Percentiles rank a stretch among this genome's conserved stretches.
These are phyloP conservation scores for Russula sp. DNA, from an alignment of 768 basidiomycete species.

Conservation along the genomic window DNA sequence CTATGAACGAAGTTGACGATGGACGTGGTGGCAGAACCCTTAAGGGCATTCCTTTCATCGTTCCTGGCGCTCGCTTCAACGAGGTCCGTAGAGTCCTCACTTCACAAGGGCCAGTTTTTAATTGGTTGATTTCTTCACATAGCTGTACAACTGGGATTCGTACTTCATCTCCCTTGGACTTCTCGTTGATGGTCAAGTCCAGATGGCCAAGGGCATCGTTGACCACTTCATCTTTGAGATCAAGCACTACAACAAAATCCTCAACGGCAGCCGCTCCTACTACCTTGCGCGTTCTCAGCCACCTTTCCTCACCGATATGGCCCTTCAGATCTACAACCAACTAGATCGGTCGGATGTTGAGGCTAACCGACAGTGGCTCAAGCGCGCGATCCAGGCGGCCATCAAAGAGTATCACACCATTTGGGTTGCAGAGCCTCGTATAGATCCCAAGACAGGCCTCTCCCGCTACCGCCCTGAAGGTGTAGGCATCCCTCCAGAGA, in stretches of 20 bases:
- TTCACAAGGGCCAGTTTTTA: neutral
- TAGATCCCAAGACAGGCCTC: slow-evolving; percentile 90
- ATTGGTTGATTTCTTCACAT: neutral
- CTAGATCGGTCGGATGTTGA: slow-evolving; percentile 78
- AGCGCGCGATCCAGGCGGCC: slow-evolving; percentile 91
- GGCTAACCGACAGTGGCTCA: slow-evolving; percentile 85
- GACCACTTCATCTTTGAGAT: slow-evolving; percentile 99
- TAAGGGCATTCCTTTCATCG: slow-evolving; percentile 94
- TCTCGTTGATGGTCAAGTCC: slow-evolving; percentile 88
- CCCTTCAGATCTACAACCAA: slow-evolving; percentile 95
- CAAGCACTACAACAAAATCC: slow-evolving; percentile 92
- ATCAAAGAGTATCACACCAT: slow-evolving; percentile 99
- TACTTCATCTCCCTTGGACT: slow-evolving; percentile 93
- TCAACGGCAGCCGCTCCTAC: slow-evolving; percentile 93
- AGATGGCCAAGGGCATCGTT: slow-evolving; percentile 96
- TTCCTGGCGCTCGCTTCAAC: slow-evolving; percentile 92
- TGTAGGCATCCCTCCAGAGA: slow-evolving; percentile 94
- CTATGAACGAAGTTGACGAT: slow-evolving; percentile 89
- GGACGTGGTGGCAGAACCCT: slow-evolving; percentile 69
- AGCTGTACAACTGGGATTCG: slow-evolving; percentile 95
- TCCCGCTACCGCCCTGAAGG: slow-evolving; percentile 94
- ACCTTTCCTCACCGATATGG: slow-evolving; percentile 98
- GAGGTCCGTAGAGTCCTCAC: slow-evolving; percentile 47
- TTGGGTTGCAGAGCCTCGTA: slow-evolving; percentile 92
- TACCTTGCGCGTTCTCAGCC: slow-evolving; percentile 96